phyloP scores from a whole-genome alignment of 768 basidiomycete genomes.

The Lactifluus hygrophoroides region DNA sequence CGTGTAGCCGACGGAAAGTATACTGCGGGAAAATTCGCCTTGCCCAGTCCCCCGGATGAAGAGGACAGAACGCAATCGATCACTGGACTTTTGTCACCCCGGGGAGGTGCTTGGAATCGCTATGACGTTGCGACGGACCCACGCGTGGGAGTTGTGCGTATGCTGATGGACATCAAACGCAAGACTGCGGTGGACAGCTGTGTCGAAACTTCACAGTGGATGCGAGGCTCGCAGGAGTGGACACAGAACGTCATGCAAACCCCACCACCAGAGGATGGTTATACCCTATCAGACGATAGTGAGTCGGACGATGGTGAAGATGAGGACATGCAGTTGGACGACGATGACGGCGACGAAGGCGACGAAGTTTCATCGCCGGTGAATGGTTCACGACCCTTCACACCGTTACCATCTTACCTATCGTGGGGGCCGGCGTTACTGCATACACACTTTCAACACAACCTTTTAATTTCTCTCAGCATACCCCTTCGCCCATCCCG shows the following conservation, averaged over 20 bases:
- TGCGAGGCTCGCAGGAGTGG: constrained; percentile 43
- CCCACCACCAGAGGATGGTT: constrained; percentile 28
- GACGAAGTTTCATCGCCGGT: constrained; percentile 20
- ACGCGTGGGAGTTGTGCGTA: constrained; percentile 56
- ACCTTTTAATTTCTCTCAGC: constrained; percentile 51
- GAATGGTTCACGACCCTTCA: constrained; percentile 47
- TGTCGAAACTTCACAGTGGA: constrained; percentile 32
- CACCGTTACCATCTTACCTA: constrained; percentile 63
- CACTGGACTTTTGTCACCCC: constrained; percentile 26
- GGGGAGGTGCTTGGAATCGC: constrained; percentile 32
- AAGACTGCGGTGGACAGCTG: constrained; percentile 38
- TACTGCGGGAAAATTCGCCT: constrained; percentile 58
- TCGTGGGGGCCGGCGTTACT: constrained; percentile 63
- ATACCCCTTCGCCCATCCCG: constrained; percentile 53
- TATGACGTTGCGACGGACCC: constrained; percentile 65
- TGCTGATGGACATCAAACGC: constrained; percentile 63
- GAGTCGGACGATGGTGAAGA: constrained; percentile 34
- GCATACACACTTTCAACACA: constrained; percentile 59
- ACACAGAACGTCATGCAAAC: constrained; percentile 25
- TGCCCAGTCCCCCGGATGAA: constrained; percentile 56
- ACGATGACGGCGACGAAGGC: constrained; percentile 22
- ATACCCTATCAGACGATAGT: constrained; percentile 26
- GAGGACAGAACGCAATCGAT: constrained; percentile 22
- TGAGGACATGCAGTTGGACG: constrained; percentile 31
- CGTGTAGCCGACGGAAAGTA: constrained; percentile 67